phyloP scores from a whole-genome alignment of 1,139 yeast genomes.

The Lodderomyces pseudojiufengensis region DNA sequence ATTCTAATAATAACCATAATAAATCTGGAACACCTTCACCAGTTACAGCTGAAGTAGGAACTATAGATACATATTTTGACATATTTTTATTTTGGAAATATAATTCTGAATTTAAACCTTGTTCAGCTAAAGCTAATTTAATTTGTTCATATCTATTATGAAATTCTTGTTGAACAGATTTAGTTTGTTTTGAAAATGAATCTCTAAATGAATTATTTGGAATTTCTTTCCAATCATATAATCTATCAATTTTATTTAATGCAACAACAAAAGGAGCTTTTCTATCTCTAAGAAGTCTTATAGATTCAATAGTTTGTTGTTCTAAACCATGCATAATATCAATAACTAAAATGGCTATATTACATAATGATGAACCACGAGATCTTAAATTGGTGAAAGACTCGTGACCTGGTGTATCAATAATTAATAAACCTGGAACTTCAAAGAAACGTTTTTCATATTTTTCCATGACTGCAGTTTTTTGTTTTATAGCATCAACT shows the following conservation, averaged over 20 bases:
- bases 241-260: conserved; percentile 93
- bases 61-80: conserved; percentile 90
- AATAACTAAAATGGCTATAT: conserved; percentile 95
- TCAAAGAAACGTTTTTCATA: conserved; percentile 84
- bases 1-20: conserved; percentile 89
- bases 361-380: conserved; percentile 98
- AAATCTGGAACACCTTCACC: conserved; percentile 99
- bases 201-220: conserved; percentile 97
- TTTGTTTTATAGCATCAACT: conserved; percentile 84
- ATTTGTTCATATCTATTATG: conserved; percentile 82
- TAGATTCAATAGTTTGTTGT: conserved; percentile 94
- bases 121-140: conserved; percentile 91
- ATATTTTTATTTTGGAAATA: conserved; percentile 93
- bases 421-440: conserved; percentile 93
- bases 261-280: conserved; percentile 98
- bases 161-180: conserved; percentile 88
- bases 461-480: conserved; percentile 86
- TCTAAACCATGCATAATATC: conserved; percentile 99
- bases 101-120: conserved; percentile 95
- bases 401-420: conserved; percentile 99
- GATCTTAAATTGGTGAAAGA: conserved; percentile 96
- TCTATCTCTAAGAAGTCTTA: conserved; percentile 86
- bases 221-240: conserved; percentile 86
- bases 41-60: conserved; percentile 97
- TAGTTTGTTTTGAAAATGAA: conserved; percentile 75